phyloP scores from a whole-genome alignment of 495 filamentous ascomycete genomes.

The Podospora sp. region DNA sequence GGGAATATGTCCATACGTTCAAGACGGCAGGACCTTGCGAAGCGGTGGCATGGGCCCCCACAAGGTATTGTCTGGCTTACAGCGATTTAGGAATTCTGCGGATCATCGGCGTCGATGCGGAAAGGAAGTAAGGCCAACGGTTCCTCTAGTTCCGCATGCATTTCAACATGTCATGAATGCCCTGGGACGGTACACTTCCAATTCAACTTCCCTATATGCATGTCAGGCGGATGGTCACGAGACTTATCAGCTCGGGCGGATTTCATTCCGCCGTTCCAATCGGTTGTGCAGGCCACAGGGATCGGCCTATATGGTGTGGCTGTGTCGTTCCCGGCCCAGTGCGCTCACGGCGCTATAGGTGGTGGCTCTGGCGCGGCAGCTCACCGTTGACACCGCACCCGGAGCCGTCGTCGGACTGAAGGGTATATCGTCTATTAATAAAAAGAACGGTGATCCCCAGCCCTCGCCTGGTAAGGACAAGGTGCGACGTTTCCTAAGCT shows the following conservation, averaged over 20 bases:
- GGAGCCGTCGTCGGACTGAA: background rate
- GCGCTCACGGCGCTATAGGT: background rate
- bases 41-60: slow-evolving; percentile 87
- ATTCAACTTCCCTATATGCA: too few relatives aligned
- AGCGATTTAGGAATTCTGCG: slow-evolving; percentile 78
- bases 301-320: background rate
- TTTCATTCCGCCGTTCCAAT: background rate
- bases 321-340: background rate
- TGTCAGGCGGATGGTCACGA: background rate
- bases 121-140: slow-evolving; percentile 1
- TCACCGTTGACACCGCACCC: too few relatives aligned
- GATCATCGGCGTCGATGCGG: slow-evolving; percentile 68
- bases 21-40: slow-evolving; percentile 66
- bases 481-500: background rate
- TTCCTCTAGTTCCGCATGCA: background rate
- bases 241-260: background rate
- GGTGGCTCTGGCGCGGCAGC: background rate
- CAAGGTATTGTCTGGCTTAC: slow-evolving; percentile 86
- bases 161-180: too few relatives aligned
- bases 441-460: background rate
- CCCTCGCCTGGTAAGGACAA: background rate
- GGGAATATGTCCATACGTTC: slow-evolving; percentile 80
- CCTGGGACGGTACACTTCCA: too few relatives aligned
- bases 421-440: slow-evolving; percentile 3
- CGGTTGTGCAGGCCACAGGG: background rate